phyloP scores from a whole-genome alignment of 805 yeast genomes.

The Candida bentonensis region DNA sequence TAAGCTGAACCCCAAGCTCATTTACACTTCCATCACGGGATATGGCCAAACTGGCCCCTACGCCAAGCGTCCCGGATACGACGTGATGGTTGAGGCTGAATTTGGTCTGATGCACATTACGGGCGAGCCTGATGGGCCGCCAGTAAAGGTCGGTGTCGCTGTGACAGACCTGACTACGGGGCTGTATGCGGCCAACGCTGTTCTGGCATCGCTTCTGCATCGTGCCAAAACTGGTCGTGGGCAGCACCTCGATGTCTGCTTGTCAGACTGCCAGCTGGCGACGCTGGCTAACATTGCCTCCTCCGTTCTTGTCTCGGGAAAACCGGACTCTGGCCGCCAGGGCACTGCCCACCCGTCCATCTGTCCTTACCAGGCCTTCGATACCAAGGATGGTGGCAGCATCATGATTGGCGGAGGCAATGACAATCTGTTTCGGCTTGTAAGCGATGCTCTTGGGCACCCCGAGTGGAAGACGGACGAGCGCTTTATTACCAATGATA shows the following conservation, averaged over 20 bases:
- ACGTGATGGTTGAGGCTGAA: constrained; percentile 32
- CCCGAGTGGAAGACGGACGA: constrained; percentile 25
- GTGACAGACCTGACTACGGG: constrained; percentile 31
- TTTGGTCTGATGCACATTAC: constrained; percentile 32
- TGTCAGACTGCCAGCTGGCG: constrained; percentile 28
- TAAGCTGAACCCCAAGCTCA: constrained; percentile 17
- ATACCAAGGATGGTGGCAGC: constrained; percentile 22
- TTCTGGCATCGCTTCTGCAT: constrained; percentile 24
- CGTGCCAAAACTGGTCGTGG: constrained; percentile 23
- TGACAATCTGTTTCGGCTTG: constrained; percentile 22
- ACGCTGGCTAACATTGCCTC: constrained; percentile 27
- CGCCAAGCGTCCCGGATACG: constrained; percentile 27
- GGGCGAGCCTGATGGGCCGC: constrained; percentile 26
- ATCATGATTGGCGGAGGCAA: constrained; percentile 31
- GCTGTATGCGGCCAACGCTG: constrained; percentile 24
- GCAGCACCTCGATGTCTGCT: constrained; percentile 24
- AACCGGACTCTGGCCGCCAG: constrained; percentile 26
- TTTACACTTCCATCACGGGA: constrained; percentile 28
- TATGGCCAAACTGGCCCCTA: constrained; percentile 30
- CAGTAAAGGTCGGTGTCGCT: constrained; percentile 31
- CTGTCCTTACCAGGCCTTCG: constrained; percentile 28
- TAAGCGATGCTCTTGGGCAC: constrained; percentile 21
- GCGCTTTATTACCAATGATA: constrained; percentile 22
- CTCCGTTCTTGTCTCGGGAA: constrained; percentile 24
- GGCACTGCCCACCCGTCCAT: constrained; percentile 30